Evolutionary conservation across 371 early-diverging fungal species (phyloP).

Genomic region (Nematocida ausubeli): DNA sequence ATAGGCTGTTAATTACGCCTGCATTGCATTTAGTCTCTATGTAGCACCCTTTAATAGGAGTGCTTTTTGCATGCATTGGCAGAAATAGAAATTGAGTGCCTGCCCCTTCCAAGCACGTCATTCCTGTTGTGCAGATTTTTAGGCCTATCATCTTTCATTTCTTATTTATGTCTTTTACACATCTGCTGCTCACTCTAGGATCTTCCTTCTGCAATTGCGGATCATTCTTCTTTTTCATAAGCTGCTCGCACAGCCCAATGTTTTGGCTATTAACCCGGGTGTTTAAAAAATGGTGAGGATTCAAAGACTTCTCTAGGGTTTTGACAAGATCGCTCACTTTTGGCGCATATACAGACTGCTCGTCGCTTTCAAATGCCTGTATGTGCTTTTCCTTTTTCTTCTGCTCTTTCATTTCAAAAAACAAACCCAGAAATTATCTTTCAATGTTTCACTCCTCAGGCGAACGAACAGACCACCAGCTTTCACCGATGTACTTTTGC

Average conservation of each 20-base stretch:
- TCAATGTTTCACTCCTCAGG: conserved; percentile 30
- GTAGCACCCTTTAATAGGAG: too few relatives aligned
- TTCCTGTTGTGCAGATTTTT: too few relatives aligned
- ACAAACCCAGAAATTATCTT: conserved; percentile 47
- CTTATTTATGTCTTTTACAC: too few relatives aligned
- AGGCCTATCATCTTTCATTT: too few relatives aligned
- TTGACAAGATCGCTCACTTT: conserved; percentile 22
- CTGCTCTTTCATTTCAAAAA: conserved; percentile 49
- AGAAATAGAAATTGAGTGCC: too few relatives aligned
- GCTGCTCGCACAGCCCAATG: conserved; percentile 30
- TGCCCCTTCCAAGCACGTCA: too few relatives aligned
- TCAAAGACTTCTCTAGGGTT: conserved; percentile 29
- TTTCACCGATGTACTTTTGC: conserved; percentile 41
- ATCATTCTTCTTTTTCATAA: conserved; percentile 11
- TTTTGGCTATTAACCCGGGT: conserved; percentile 44
- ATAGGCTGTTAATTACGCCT: too few relatives aligned
- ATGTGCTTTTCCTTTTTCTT: conserved; percentile 18
- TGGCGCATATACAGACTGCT: background rate
- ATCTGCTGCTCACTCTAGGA: too few relatives aligned
- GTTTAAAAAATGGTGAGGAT: conserved; percentile 48
- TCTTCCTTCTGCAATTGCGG: too few relatives aligned
- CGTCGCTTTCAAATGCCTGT: conserved; percentile 34
- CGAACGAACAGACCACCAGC: conserved; percentile 12
- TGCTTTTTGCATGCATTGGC: too few relatives aligned
- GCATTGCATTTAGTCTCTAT: too few relatives aligned